A percentile compares a stretch with the other conserved stretches of the same genome.
Conservation (phyloP, 2,329 filamentous ascomycete genomes). For the Xylariaceae sp. region DNA sequence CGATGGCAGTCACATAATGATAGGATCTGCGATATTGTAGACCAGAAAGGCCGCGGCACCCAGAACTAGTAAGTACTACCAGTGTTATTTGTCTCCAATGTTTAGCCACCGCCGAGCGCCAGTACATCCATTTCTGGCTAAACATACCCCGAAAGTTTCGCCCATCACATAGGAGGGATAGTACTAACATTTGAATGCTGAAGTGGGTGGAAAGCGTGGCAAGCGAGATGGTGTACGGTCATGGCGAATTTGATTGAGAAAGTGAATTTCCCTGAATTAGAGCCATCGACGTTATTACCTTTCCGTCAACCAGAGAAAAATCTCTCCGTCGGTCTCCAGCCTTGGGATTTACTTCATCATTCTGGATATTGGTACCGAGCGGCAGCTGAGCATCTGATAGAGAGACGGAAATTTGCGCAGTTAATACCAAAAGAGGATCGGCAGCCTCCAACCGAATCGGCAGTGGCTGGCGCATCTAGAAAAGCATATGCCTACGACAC, state of each 20-base stretch:
- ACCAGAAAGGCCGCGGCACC: conserved; percentile 77
- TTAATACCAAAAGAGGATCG: conserved; percentile 56
- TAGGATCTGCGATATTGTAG: conserved; percentile 69
- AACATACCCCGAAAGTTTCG: neutral
- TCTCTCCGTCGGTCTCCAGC: conserved; percentile 51
- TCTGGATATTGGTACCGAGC: conserved; percentile 61
- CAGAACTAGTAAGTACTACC: conserved; percentile 56
- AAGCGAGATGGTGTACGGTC: conserved; percentile 62
- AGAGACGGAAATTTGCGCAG: conserved; percentile 48
- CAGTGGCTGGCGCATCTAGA: conserved; percentile 41
- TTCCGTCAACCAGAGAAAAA: conserved; percentile 55
- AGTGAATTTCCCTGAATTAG: conserved; percentile 46
- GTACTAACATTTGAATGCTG: conserved; percentile 2
- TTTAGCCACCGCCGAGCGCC: neutral
- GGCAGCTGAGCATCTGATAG: conserved; percentile 51
- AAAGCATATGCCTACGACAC: conserved; percentile 57
- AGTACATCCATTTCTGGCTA: neutral
- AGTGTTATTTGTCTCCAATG: neutral
- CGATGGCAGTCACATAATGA: conserved; percentile 75
- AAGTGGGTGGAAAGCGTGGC: conserved; percentile 83
- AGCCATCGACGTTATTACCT: conserved; percentile 38
- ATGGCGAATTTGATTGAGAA: conserved; percentile 58
- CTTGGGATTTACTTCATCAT: conserved; percentile 61
- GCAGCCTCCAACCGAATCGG: conserved; percentile 43
- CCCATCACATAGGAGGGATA: neutral